Base-by-base conservation (phyloP, 257 asterid genomes). In the Solanum acaule region DNA sequence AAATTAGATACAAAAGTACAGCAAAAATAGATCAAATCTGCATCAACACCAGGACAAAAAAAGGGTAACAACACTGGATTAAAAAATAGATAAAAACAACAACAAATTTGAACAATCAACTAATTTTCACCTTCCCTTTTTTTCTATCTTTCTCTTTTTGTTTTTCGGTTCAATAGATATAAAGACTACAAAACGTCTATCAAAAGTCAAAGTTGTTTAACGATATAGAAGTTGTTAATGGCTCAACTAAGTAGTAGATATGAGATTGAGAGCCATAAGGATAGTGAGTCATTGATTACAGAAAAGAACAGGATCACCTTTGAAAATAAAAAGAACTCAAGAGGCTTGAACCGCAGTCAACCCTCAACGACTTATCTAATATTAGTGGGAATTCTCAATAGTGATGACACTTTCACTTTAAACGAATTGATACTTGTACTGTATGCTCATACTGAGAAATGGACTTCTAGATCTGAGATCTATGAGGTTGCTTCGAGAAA, bases 371-470 rank as follows among this genome's bases (percentile, higher is more conserved):
- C 38, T 59, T 72, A 84, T 84, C 88, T 56, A 84, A 52, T 85
- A 83, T 88, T 71, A n/a, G 65, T 49, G 34, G 52, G 75, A 11
- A 78, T 78, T 31, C 44, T 87, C 33, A 61, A 63, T 35, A 86
- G 87, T 86, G 86, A 86, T 88, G 88, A 77, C 88, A 83, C 14
- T 76, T 88, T 88, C 88, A 77, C 90, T 85, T 71, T 88, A 77
- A n/a, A 85, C 56, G 72, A 72, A 63, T 35, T 75, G 79, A 84
- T 71, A 71, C 42, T 27, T 52, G 38, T 84, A 72, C 49, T 37
- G 73, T 44, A 81, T 67, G 73, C 87, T 77, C 65, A 86, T 86
- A 77, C 8, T 8, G 16, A 11, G 29, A 65, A 65, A 2, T n/a
- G 15, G 34, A 65, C 34, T 65, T 34, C 34, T 25, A 25, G 33